Percentiles rank a stretch among this genome's conserved stretches.
phyloP scores from a whole-genome alignment of 225 moss, liverwort and hornwort genomes.

The Asterella californica region DNA sequence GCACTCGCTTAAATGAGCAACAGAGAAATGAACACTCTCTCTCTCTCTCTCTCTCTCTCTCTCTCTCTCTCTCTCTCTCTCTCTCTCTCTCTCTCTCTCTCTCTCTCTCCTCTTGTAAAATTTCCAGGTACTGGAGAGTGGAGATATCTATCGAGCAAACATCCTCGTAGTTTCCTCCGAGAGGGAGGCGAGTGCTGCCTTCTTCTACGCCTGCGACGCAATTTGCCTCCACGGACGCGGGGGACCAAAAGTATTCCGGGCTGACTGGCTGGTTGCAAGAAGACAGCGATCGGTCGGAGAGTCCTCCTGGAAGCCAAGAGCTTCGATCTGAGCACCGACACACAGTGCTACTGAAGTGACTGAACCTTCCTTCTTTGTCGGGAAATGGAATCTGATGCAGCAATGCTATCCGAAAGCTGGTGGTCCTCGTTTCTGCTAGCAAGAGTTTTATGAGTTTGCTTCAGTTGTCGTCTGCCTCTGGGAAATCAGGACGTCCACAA shows the following conservation, averaged over 20 bases:
- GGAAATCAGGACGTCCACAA: background rate
- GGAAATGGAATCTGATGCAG: background rate
- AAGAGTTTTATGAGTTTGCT: no score
- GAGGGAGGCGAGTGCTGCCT: background rate
- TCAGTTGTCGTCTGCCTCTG: background rate
- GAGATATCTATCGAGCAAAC: background rate
- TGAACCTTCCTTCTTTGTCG: background rate
- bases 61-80: no score
- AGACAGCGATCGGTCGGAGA: background rate
- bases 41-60: background rate
- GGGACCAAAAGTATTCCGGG: background rate
- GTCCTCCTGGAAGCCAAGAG: background rate
- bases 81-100: no score
- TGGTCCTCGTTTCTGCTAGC: background rate
- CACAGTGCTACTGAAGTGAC: background rate
- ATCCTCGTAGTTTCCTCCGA: background rate
- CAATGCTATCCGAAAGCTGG: background rate
- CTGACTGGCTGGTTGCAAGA: background rate
- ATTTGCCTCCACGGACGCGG: background rate
- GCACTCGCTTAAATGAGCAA: background rate
- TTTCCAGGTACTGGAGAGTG: background rate
- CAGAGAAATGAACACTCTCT: background rate
- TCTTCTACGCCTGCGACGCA: background rate
- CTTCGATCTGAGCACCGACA: constrained; percentile 12
- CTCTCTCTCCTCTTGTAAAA: no score